These are phyloP conservation scores for Sanghuangporus sanghuang DNA, from an alignment of 1,284 basidiomycete genomes.

Conservation along the genomic window DNA sequence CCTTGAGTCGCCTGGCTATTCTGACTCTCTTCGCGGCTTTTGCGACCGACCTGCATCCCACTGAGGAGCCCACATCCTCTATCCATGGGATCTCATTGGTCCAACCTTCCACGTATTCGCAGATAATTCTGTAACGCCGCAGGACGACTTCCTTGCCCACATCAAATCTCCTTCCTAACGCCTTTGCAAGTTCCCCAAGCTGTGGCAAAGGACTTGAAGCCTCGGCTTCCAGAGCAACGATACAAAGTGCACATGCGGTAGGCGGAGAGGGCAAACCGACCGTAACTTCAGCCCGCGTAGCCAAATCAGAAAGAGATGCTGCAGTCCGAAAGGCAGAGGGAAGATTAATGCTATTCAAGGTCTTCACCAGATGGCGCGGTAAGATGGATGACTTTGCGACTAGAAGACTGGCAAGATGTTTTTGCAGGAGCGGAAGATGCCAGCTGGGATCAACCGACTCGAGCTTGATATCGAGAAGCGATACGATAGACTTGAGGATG, in stretches of 20 bases:
- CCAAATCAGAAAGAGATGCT: slow-evolving; percentile 45
- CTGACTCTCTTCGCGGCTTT: slow-evolving; percentile 54
- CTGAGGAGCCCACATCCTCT: slow-evolving; percentile 37
- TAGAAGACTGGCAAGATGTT: slow-evolving; percentile 37
- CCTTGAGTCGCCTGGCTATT: slow-evolving; percentile 59
- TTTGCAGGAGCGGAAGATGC: slow-evolving; percentile 42
- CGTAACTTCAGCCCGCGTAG: slow-evolving; percentile 39
- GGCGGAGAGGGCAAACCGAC: slow-evolving; percentile 37
- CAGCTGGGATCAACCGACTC: slow-evolving; percentile 38
- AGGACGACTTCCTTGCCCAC: slow-evolving; percentile 51
- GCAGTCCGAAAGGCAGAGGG: slow-evolving; percentile 48
- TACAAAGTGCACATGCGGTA: slow-evolving; percentile 61
- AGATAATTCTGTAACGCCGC: slow-evolving; percentile 60
- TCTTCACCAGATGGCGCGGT: slow-evolving; percentile 25
- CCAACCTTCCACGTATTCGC: slow-evolving; percentile 53
- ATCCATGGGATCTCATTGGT: slow-evolving; percentile 69
- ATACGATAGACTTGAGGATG: slow-evolving; percentile 46
- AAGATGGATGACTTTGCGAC: slow-evolving; percentile 23
- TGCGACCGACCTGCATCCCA: slow-evolving; percentile 37
- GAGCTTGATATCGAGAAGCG: slow-evolving; percentile 42
- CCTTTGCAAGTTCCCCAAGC: slow-evolving; percentile 47
- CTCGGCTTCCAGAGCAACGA: slow-evolving; percentile 70
- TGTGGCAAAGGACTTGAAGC: slow-evolving; percentile 48
- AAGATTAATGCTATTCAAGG: slow-evolving; percentile 28
- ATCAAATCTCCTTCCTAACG: slow-evolving; percentile 46